Base-by-base conservation (phyloP, 345 rosid species). In the Ailanthus altissimus region DNA sequence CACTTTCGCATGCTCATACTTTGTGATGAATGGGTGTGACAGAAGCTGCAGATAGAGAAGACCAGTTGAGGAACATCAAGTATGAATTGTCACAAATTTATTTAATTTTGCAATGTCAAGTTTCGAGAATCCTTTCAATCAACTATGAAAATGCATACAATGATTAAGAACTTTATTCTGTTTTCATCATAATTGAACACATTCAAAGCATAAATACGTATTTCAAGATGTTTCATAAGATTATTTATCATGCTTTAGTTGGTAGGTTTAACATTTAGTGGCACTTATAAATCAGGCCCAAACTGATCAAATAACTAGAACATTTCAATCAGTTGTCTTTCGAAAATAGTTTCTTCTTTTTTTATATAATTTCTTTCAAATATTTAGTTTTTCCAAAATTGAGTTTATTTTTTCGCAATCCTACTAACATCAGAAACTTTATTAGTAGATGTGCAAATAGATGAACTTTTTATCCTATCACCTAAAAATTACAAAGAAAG, bases 1-100 rank as follows among this genome's bases (percentile, higher is more conserved):
- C 56, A 90, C 90, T 77, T 68, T 68, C 54, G 81, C 81, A 49
- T 88, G 75, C 49, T 86, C 90, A 50, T 92, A 83, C 85, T 90
- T 95, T 73, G 83, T 89, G 64, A 95, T 93, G 80, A 93, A 95
- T 36, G 96, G 92, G 82, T 95, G 98, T 46, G 85, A 80, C 70
- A 95, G 86, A 77, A 95, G 99, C 99, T 95, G 94, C 85, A 86
- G 72, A 70, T 60, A 75, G 72, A 61, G 40, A 73, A 61, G 7
- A 78, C 42, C 81, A 75, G 65, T 72, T 54, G 77, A 84, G 21
- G 38, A 75, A 77, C 26, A 61, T 32, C 13, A 79, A 60, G 61
- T 60, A 70, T 14, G 5, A 78, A 75, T 36, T 51, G 20, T 38
- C 54, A 32, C 36, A 46, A 43, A 7, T 20, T 45, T 58, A 46